Evolutionary conservation across 805 yeast genomes (phyloP), one percentile per base, ranked within the genome.

Genomic region (Kuraishia hungarica): DNA sequence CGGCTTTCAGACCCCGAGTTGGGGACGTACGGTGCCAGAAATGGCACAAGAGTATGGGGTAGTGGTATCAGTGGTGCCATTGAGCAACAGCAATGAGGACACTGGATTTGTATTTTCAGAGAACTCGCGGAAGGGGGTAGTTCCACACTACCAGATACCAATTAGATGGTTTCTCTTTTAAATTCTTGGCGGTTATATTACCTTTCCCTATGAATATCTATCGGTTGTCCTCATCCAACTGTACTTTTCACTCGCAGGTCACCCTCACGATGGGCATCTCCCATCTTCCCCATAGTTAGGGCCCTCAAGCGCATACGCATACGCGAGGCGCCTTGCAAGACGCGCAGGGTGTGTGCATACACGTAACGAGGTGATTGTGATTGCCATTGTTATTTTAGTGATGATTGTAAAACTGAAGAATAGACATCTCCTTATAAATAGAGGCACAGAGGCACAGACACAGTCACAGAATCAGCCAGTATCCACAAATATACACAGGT

Each of bases 1-100:
- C n/a, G n/a, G 56, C 53, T 39, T 19, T 21, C 19, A 19, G 39
- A 53, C 51, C 2, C 48, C 15, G 19, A 10, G 10, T 53, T 55
- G 2, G 84, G 82, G 11, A 80, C 61, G 56, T 73, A 78, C 2
- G 72, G 69, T 5, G 63, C 67, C 23, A 82, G 60, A 39, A 79
- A 73, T 3, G 67, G 66, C 4, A 68, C 67, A 24, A 80, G 57
- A 13, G 71, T 61, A 3, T 60, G 56, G 7, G 75, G 68, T 2
- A 78, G 64, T 3, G 78, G 74, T 1, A 64, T 57, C n/a, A 79
- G 59, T 7, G 64, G 54, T 10, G 67, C 53, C 71, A 67, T 67
- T 17, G 39, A 8, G 19, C n/a, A 50, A 10, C 10, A 26, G 5
- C 29, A 6, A 5, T 26, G 29, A 26, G 29, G 10, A 6, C 29